Evolutionary conservation across 1,139 yeast genomes (phyloP).

Genomic region (Candida sojae): DNA sequence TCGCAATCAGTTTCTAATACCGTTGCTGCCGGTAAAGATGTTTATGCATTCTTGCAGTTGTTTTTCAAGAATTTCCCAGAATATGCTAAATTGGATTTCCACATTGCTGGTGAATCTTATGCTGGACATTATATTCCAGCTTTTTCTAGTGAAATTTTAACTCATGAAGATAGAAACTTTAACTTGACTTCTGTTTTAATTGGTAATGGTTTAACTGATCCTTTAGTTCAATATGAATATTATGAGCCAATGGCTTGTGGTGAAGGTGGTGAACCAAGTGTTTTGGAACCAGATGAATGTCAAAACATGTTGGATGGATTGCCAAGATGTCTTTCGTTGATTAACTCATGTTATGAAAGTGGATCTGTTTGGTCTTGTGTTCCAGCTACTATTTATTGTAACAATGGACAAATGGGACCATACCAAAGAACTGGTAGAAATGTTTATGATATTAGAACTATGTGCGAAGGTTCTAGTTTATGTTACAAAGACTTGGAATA

Average conservation of each 20-base stretch:
- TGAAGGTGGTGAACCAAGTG: constrained; percentile 83
- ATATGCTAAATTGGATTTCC: constrained; percentile 68
- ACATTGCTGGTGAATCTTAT: constrained; percentile 98
- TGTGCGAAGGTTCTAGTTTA: constrained; percentile 75
- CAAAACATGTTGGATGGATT: constrained; percentile 67
- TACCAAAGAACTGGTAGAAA: constrained; percentile 89
- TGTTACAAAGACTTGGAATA: constrained; percentile 57
- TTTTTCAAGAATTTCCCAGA: constrained; percentile 92
- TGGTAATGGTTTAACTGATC: constrained; percentile 96
- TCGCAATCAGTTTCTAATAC: constrained; percentile 64
- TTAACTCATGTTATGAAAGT: constrained; percentile 76
- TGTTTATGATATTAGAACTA: constrained; percentile 88
- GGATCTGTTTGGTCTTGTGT: constrained; percentile 88
- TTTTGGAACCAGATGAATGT: constrained; percentile 79
- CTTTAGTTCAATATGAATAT: constrained; percentile 81
- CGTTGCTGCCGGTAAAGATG: constrained; percentile 90
- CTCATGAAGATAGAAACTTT: constrained; percentile 76
- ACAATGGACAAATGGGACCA: constrained; percentile 83
- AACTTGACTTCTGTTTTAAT: constrained; percentile 85
- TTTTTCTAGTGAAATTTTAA: constrained; percentile 83
- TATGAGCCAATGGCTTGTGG: constrained; percentile 99
- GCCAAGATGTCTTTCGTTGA: constrained; percentile 81
- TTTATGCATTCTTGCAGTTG: constrained; percentile 84
- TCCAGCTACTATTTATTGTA: constrained; percentile 91
- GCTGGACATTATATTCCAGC: constrained; percentile 98